Base-by-base conservation (phyloP, 176 grass and related monocot species). In the Rhynchospora breviuscula region DNA sequence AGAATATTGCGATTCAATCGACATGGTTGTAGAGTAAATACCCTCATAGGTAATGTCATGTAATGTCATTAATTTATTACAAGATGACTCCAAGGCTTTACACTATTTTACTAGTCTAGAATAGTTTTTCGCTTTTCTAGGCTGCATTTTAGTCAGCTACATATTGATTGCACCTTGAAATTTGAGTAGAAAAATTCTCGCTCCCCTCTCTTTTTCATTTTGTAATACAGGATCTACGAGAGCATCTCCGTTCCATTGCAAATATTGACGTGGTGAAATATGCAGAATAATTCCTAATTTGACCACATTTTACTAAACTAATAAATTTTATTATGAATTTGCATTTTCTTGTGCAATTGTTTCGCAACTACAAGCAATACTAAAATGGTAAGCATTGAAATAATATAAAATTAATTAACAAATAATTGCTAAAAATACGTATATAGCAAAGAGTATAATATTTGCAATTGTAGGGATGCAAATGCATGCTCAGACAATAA, bases 141-240 rank as follows among this genome's bases (percentile, higher is more conserved):
- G 48, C 53, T 53, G 48, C 71, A 76, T 76, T 76, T 76, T 26
- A 76, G 71, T 76, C 48, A 54, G 71, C 71, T 52, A 54, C 5
- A 25, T 53, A 53, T 76, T 76, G 21, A 76, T 76, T 76, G 12
- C 19, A 29, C 14, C 46, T 76, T 11, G 71, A 26, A 76, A 76
- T 53, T 29, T 54, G 71, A 53, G 71, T 21, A 29, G 21, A 76
- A 26, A 75, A 75, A 1, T 76, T 75, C 44, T 71, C 46, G 40
- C n/a, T 4, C 4, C 9, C 18, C 68, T 23, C 68, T 72, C 17
- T 5, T 11, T 71, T 44, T 2, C 4, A 10, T 68, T 44, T 43
- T 44, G 8, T 17, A 71, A 71, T 46, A 8, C 17, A 71, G 17
- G 8, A 14, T 71, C 29, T 35, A 9, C 51, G 21, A 26, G 4